These are phyloP conservation scores for Gomphus sp. DNA, from an alignment of 1,284 basidiomycete genomes.

Conservation along the genomic window DNA sequence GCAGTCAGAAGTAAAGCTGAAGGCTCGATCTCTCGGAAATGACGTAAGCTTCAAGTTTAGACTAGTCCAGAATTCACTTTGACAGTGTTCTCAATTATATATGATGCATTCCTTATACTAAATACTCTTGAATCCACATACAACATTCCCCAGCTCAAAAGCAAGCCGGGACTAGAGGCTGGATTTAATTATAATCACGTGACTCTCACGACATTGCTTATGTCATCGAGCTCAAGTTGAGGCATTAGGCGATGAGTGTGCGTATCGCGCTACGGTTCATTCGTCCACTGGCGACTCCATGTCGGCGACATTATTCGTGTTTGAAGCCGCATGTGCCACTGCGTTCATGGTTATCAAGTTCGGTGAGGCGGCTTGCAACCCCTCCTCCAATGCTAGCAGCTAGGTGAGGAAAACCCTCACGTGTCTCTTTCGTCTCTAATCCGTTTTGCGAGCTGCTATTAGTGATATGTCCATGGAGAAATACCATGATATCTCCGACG, in stretches of 20 bases:
- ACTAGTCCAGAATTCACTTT: not conserved
- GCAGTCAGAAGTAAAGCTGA: not conserved
- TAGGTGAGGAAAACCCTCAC: constrained; percentile 13
- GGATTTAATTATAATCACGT: not conserved
- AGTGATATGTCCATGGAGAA: constrained; percentile 54
- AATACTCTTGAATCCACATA: too few relatives aligned
- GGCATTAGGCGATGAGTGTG: not conserved
- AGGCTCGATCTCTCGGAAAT: not conserved
- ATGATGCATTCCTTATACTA: not conserved
- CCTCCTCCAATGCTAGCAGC: constrained; percentile 16
- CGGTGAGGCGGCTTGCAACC: constrained; percentile 12
- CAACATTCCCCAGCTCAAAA: too few relatives aligned
- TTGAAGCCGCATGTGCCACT: not conserved
- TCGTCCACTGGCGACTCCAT: constrained; percentile 1
- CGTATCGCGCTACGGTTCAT: not conserved
- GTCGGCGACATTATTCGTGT: not conserved
- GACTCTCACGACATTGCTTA: not conserved
- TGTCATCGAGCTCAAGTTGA: not conserved
- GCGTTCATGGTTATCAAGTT: constrained; percentile 14
- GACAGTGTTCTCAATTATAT: not conserved
- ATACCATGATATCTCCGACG: constrained; percentile 76
- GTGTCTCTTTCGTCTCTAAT: not conserved
- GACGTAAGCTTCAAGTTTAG: not conserved
- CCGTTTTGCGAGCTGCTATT: not conserved
- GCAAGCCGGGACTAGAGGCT: too few relatives aligned